Conservation (phyloP, 2,329 filamentous ascomycete genomes). For the Cladosporium sphaerospermum region DNA sequence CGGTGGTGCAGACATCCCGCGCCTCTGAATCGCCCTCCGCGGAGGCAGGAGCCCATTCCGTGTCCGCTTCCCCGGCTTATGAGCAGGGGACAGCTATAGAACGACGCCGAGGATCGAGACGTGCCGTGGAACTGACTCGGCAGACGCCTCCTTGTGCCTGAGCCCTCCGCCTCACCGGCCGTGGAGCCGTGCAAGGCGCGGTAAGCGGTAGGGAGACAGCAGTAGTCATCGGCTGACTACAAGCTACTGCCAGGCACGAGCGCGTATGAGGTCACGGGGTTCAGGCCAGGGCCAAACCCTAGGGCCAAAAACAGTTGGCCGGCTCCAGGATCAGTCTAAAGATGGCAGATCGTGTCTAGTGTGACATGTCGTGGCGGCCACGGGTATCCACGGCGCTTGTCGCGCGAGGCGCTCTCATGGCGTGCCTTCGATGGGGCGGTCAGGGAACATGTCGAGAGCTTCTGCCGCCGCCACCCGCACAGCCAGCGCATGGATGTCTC, state of each 20-base stretch:
- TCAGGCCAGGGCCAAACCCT: neutral
- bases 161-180: neutral
- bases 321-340: neutral
- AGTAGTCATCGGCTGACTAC: neutral
- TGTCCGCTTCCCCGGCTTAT: neutral
- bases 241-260: neutral
- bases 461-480: neutral
- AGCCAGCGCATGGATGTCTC: neutral
- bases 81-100: too few relatives aligned
- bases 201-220: neutral
- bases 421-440: too few relatives aligned
- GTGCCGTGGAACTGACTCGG: neutral
- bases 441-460: neutral
- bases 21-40: neutral
- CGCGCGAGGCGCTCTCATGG: neutral
- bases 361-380: neutral
- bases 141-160: neutral
- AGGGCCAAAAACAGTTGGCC: constrained; percentile 1
- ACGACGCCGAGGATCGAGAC: too few relatives aligned
- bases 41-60: neutral
- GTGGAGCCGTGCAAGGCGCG: neutral
- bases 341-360: neutral
- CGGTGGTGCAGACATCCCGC: neutral
- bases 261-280: neutral
- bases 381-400: neutral